Base-by-base conservation (phyloP, 73 alveolate genomes). In the Durusdinium trenchii region DNA sequence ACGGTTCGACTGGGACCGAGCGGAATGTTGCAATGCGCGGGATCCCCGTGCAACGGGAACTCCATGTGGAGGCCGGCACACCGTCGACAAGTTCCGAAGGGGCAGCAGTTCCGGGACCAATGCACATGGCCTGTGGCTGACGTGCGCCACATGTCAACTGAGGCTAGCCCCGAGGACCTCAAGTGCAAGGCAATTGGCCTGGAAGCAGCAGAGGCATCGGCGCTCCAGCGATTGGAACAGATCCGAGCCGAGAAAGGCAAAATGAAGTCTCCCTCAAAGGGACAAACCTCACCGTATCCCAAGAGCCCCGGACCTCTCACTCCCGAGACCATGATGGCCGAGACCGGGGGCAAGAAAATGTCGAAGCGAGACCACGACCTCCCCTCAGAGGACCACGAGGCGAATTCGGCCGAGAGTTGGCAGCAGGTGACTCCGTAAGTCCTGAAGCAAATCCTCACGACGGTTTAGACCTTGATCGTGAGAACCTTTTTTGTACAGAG, bases 1-100 rank as follows among this genome's bases (percentile, higher is more conserved):
- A 52, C 9, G 36, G 46, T 89, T 5, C 96, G 96, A 89, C 71
- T 64, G 79, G 86, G 18, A 20, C 28, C 85, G 96, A 26, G 36
- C 36, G 28, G 71, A 6, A 40, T 38, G 57, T 6, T 60, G 86
- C 23, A 71, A 89, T 51, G 52, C 86, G 0, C 46, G 96, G 43
- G 96, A 89, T 45, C 73, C 54, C 0, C 1, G 96, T 6, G 4
- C 86, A 6, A 23, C 1, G 32, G 85, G 60, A 42, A 35, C n/a
- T 18, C 94, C 94, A 18, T 89, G 86, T 10, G 38, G 2, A 3
- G 96, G 83, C 16, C 54, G 9, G 9, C 69, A 64, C 45, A 6
- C 14, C 14, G 35, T 14, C 32, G 43, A 43, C 69, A 10, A 14
- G 2, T 30, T n/a, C 67, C 69, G 85, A 0, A 35, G 86, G 12